Percentiles rank a stretch among this genome's conserved stretches.
Evolutionary conservation across 2,329 filamentous ascomycete species (phyloP).

Genomic region (Beauveria scarabaeidicola): DNA sequence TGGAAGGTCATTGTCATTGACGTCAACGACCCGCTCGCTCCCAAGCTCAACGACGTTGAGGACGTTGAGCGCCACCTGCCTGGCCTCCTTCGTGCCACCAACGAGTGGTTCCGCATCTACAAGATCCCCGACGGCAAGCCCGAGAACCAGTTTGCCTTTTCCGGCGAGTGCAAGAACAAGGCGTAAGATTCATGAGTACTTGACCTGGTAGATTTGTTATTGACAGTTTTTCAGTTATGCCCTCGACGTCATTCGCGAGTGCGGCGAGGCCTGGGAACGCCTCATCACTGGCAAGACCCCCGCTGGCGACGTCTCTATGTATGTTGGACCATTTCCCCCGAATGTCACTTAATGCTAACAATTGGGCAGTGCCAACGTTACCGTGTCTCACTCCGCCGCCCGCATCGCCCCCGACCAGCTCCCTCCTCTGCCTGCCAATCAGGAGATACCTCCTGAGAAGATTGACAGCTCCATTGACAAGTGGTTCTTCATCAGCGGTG

Average conservation of each 20-base stretch:
- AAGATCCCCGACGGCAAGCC: conserved; percentile 99
- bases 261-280: conserved; percentile 93
- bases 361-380: conserved; percentile 62
- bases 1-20: conserved; percentile 99
- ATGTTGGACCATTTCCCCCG: conserved; percentile 34
- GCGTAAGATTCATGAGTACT: conserved; percentile 44
- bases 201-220: conserved; percentile 6
- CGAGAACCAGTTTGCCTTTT: conserved; percentile 99
- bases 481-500: conserved; percentile 99
- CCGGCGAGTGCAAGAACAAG: conserved; percentile 99
- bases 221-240: conserved; percentile 56
- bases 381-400: conserved; percentile 63
- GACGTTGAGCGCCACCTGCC: conserved; percentile 98
- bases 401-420: conserved; percentile 62
- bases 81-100: conserved; percentile 91
- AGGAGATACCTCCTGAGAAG: conserved; percentile 76
- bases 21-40: conserved; percentile 89
- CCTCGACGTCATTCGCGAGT: conserved; percentile 91
- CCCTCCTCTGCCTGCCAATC: conserved; percentile 65
- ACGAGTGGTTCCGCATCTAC: conserved; percentile 99
- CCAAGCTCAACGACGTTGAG: conserved; percentile 97
- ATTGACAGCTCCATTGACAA: conserved; percentile 98
- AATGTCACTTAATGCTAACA: conserved; percentile 22
- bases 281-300: conserved; percentile 84
- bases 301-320: conserved; percentile 72